Evolutionary conservation across 345 rosid genomes (phyloP).

Genomic region (Angophora floribunda): DNA sequence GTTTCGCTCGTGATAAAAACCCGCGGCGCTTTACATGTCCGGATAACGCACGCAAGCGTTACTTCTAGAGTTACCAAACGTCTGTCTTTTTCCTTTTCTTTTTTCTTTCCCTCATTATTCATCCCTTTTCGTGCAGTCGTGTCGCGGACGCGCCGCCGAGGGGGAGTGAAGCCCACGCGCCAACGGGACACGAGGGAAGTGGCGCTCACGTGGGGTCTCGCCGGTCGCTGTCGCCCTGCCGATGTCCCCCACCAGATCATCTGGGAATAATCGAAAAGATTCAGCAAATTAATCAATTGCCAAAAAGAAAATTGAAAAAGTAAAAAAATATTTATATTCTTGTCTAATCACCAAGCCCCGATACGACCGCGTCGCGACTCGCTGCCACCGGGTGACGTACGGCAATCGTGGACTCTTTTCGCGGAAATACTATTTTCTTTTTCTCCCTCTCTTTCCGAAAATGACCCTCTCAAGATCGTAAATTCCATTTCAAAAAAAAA

Average conservation of each 20-base stretch:
- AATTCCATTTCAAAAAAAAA: accelerated
- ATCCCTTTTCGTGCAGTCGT: neutral
- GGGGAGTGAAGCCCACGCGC: neutral
- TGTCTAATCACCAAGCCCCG: neutral
- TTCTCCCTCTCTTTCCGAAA: accelerated
- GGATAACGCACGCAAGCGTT: neutral
- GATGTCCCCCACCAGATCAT: too few species aligned
- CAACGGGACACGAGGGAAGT: accelerated
- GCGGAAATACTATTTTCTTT: accelerated
- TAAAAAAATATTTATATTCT: neutral
- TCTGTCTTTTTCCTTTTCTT: neutral
- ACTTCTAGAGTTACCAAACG: neutral
- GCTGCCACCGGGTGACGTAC: neutral
- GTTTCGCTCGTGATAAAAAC: neutral
- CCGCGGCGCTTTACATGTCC: neutral
- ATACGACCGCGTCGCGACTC: neutral
- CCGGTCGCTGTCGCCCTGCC: neutral
- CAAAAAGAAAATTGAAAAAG: neutral
- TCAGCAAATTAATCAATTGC: neutral
- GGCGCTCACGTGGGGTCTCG: accelerated
- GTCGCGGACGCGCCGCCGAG: neutral
- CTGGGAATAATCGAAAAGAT: neutral
- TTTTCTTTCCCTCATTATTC: neutral
- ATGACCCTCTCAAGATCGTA: neutral
- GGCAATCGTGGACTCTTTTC: neutral